Conservation (phyloP, 2,329 filamentous ascomycete species). For the Epichloe festucae region DNA sequence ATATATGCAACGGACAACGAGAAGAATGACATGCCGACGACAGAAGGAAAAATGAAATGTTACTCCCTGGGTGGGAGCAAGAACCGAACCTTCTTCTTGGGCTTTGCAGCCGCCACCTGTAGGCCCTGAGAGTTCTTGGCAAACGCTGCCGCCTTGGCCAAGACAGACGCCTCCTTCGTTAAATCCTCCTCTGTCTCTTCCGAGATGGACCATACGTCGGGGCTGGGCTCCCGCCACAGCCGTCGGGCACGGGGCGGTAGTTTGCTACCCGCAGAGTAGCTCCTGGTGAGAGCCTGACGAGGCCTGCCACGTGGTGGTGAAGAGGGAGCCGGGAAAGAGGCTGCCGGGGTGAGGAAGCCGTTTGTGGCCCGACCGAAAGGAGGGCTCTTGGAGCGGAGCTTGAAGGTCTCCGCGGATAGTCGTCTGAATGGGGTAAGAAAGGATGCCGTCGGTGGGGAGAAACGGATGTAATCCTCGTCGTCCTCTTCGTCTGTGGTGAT, state of each 20-base stretch:
- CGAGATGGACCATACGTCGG: constrained; percentile 47
- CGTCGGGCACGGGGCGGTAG: constrained; percentile 25
- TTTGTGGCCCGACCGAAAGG: constrained; percentile 18
- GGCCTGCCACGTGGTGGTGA: constrained; percentile 3
- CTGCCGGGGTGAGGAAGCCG: constrained; percentile 14
- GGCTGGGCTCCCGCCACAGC: constrained; percentile 44
- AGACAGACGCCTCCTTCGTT: constrained; percentile 27
- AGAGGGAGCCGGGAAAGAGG: constrained; percentile 6
- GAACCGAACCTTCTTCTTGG: constrained; percentile 44
- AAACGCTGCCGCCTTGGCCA: constrained; percentile 18
- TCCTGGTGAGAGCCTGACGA: constrained; percentile 1
- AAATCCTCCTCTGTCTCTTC: constrained; percentile 44
- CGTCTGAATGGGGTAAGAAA: constrained; percentile 30
- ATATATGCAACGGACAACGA: constrained; percentile 2
- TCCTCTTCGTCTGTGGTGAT: constrained; percentile 33
- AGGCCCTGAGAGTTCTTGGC: constrained; percentile 10
- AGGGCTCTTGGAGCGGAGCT: constrained; percentile 18
- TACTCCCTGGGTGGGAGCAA: constrained; percentile 32
- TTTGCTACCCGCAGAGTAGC: constrained; percentile 6
- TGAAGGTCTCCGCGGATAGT: constrained; percentile 24
- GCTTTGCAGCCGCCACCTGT: constrained; percentile 30
- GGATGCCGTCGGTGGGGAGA: constrained; percentile 25
- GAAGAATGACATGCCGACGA: constrained; percentile 1
- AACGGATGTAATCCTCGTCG: constrained; percentile 38
- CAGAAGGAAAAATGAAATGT: not conserved